Base-by-base conservation (phyloP, 352 stramenopile species). In the Globisporangium radiosum region DNA sequence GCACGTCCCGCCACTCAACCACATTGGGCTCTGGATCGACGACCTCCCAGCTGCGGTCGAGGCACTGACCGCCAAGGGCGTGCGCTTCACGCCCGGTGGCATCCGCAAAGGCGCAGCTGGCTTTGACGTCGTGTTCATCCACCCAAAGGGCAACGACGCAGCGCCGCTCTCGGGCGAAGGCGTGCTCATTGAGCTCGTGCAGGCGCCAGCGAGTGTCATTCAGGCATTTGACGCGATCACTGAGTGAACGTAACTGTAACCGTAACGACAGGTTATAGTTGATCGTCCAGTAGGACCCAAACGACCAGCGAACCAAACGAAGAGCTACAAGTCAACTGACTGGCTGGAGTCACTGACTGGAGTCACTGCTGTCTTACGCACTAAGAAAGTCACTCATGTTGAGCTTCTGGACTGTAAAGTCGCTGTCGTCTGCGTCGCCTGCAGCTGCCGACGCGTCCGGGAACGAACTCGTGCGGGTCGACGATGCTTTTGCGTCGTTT, bases 11-110 rank as follows among this genome's bases (percentile, higher is more conserved):
- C 76, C 95, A 17, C 81, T 99, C 52, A 99, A 99, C 81, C 97
- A 99, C 73, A 96, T 99, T 66, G 96, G 97, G 15, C 72, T 99
- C 14, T 99, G 96, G 97, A 88, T 99, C 51, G 95, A 99, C 70
- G 83, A 99, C 66, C 71, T 99, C 13, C 75, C 85, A 45, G 76
- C 72, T 15, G 94, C 90, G 14, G 95, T 99, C 15, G 67, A 94
- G 40, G 96, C 96, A 75, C 87, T 99, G 57, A 79, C 86, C 43
- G 60, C 84, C 57, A 87, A 92, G 49, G 93, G 97, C 49, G 85
- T 99, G 63, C 87, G 95, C 50, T 99, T 99, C 70, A 98, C 96
- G 47, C 95, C 96, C 37, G 96, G 96, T 17, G 97, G 96, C 50
- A 99, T 99, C 70, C 86, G 97, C 60, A 97, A 96, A 69, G 97